These are phyloP conservation scores for Penicillium manginii DNA, from an alignment of 495 filamentous ascomycete species.

Conservation along the genomic window DNA sequence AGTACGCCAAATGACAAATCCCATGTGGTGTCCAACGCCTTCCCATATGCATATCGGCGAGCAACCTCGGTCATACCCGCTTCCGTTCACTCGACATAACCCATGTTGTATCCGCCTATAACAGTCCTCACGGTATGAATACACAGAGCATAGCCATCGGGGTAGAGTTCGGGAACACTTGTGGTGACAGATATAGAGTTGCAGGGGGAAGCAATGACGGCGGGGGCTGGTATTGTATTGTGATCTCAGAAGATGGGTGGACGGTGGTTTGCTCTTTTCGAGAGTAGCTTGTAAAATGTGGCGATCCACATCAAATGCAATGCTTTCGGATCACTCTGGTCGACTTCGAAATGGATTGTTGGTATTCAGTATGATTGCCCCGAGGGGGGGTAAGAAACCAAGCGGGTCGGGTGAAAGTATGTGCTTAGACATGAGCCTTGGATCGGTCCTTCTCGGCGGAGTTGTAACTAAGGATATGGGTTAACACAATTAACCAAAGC, in stretches of 20 bases:
- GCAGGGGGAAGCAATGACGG: neutral
- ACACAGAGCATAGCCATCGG: neutral
- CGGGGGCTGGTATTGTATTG: neutral
- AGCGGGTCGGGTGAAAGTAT: neutral
- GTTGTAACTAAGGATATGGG: constrained; percentile 29
- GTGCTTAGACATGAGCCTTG: constrained; percentile 36
- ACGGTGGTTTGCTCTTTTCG: neutral
- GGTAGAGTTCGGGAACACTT: neutral
- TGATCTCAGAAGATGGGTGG: neutral
- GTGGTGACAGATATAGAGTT: neutral
- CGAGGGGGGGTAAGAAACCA: too few relatives aligned
- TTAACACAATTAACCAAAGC: constrained; percentile 1
- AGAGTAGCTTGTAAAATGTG: neutral
- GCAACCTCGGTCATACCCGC: neutral
- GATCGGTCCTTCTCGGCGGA: constrained; percentile 41
- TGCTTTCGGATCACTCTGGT: neutral
- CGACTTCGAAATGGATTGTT: constrained; percentile 3
- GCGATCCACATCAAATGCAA: neutral
- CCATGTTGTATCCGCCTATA: neutral
- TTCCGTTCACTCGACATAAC: neutral
- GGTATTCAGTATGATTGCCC: neutral
- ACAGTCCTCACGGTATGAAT: too few relatives aligned
- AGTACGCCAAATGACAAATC: constrained; percentile 16
- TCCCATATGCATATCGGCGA: constrained; percentile 11
- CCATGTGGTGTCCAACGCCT: constrained; percentile 18